Evolutionary conservation across 108 stramenopile genomes (phyloP).

Genomic region (Hondaea fermentalgiana): DNA sequence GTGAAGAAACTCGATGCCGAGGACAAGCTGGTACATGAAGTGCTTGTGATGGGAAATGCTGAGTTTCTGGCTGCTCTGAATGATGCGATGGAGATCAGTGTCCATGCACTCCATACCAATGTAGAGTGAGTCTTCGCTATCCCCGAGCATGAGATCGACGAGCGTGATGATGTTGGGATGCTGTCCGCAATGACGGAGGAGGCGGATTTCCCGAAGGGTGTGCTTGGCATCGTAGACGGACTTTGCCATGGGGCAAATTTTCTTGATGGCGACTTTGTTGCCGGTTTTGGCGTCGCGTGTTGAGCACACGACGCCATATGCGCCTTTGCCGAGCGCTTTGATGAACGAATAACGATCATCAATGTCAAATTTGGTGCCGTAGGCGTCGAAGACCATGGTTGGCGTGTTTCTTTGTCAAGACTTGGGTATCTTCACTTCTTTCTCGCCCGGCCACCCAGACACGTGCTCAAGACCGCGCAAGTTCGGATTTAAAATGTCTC

Average conservation of each 20-base stretch:
- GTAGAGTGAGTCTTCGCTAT: conserved; percentile 48
- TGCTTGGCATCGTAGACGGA: conserved; percentile 54
- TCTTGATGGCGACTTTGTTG: conserved; percentile 54
- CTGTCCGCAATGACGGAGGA: conserved; percentile 51
- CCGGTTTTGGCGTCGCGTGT: conserved; percentile 8
- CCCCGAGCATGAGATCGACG: conserved; percentile 21
- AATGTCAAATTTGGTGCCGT: background rate
- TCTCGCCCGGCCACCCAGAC: too few relatives aligned
- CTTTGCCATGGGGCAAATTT: conserved; percentile 50
- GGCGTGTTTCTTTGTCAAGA: too few relatives aligned
- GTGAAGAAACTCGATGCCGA: conserved; percentile 56
- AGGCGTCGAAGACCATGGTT: background rate
- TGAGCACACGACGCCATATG: conserved; percentile 52
- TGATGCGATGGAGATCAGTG: conserved; percentile 52
- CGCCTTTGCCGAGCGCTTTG: conserved; percentile 52
- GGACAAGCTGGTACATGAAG: conserved; percentile 56
- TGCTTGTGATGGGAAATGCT: conserved; percentile 46
- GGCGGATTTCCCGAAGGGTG: conserved; percentile 57
- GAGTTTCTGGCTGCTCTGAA: conserved; percentile 49
- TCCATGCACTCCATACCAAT: conserved; percentile 66
- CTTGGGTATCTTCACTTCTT: too few relatives aligned
- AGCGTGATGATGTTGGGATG: conserved; percentile 59
- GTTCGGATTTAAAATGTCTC: too few relatives aligned
- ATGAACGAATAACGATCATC: conserved; percentile 30
- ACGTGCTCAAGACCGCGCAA: too few relatives aligned